A percentile compares a stretch with the other conserved stretches of the same genome.
Evolutionary conservation across 192 early-diverging fungal species (phyloP).

Genomic region (Cetraspora pellucida): DNA sequence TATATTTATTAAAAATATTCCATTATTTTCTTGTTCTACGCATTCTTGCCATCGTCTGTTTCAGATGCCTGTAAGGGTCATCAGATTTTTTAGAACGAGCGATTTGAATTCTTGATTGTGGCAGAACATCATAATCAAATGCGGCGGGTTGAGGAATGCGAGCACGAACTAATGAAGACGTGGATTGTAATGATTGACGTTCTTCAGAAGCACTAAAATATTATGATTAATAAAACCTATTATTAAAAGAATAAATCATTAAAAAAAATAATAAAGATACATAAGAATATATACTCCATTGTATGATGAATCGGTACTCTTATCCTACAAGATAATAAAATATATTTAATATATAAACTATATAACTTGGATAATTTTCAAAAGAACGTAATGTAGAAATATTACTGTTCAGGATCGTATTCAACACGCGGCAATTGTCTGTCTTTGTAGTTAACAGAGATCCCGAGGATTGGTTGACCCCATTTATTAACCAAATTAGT

Average conservation of each 20-base stretch:
- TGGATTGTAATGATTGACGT: background rate
- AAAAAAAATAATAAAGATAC: no score
- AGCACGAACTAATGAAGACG: background rate
- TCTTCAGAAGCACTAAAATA: background rate
- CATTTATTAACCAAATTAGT: slow-evolving; percentile 78
- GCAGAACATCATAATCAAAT: background rate
- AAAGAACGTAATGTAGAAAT: no score
- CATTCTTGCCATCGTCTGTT: background rate
- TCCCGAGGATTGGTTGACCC: slow-evolving; percentile 76
- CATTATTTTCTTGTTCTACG: background rate
- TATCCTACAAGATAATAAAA: no score
- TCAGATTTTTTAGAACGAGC: background rate
- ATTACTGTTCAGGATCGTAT: slow-evolving; percentile 1
- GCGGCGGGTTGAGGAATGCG: background rate
- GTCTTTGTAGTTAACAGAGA: slow-evolving; percentile 68
- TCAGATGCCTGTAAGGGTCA: background rate
- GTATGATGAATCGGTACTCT: no score
- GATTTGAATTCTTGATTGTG: background rate
- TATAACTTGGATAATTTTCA: no score
- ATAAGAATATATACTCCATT: no score
- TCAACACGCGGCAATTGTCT: background rate
- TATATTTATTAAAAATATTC: no score
- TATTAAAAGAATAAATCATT: no score
- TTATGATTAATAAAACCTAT: no score
- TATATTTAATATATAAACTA: no score